Percentiles rank a stretch among this genome's conserved stretches.
Evolutionary conservation across 2,329 filamentous ascomycete species (phyloP).

Genomic region (Colletotrichum siamense): DNA sequence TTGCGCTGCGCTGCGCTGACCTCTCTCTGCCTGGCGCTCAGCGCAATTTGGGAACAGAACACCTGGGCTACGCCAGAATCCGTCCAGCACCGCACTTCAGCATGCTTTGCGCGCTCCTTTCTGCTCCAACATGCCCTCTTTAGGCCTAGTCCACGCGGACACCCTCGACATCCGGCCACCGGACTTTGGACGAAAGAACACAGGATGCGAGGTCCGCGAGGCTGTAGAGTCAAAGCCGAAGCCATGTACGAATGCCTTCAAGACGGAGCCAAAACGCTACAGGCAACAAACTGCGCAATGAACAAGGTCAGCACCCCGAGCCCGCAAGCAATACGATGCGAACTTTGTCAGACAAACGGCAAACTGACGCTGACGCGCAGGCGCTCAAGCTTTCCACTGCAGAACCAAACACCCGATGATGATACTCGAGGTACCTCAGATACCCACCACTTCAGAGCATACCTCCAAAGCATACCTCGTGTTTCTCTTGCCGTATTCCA

Average conservation of each 20-base stretch:
- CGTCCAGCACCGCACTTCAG: neutral
- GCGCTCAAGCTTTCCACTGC: neutral
- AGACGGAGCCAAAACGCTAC: neutral
- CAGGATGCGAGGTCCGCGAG: slow-evolving; percentile 1
- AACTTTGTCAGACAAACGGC: neutral
- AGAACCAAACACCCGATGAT: neutral
- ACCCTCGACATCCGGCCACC: slow-evolving; percentile 14
- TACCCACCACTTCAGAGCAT: neutral
- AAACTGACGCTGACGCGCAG: slow-evolving; percentile 1
- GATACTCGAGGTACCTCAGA: neutral
- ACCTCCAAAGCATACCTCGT: neutral
- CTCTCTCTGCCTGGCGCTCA: neutral
- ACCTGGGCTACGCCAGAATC: neutral
- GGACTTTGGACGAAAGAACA: slow-evolving; percentile 4
- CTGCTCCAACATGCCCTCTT: neutral
- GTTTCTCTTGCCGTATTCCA: neutral
- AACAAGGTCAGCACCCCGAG: neutral
- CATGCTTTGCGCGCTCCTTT: neutral
- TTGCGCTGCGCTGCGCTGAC: neutral
- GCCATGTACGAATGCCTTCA: neutral
- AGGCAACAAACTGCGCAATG: neutral
- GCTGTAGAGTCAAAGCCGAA: neutral
- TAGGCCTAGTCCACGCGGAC: slow-evolving; percentile 4
- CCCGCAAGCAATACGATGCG: neutral
- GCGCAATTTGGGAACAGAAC: neutral